Evolutionary conservation across 2,329 filamentous ascomycete genomes (phyloP).

Genomic region (Aspergillus novoparasiticus): DNA sequence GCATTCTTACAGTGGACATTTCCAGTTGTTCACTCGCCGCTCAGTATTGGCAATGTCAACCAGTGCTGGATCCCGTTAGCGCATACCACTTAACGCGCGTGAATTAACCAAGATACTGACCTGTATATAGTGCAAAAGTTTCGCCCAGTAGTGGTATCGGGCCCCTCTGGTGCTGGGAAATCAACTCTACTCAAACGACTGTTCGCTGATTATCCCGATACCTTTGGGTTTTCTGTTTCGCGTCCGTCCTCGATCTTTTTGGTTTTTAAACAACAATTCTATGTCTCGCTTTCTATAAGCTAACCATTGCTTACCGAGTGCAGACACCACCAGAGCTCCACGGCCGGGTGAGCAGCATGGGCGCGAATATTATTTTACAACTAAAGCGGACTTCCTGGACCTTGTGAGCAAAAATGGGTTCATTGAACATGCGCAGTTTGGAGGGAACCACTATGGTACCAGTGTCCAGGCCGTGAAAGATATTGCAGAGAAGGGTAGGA

Average conservation of each 20-base stretch:
- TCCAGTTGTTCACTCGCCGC: neutral
- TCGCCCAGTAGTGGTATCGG: slow-evolving; percentile 46
- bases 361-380: slow-evolving; percentile 79
- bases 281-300: slow-evolving; percentile 9
- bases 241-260: slow-evolving; percentile 27
- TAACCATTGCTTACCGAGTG: neutral
- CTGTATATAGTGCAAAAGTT: slow-evolving; percentile 30
- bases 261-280: neutral
- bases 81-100: neutral
- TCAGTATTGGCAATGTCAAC: slow-evolving; percentile 26
- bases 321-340: slow-evolving; percentile 78
- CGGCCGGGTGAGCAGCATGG: slow-evolving; percentile 75
- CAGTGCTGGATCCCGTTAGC: slow-evolving; percentile 19
- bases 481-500: slow-evolving; percentile 68
- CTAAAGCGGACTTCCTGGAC: slow-evolving; percentile 65
- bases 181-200: slow-evolving; percentile 46
- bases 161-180: slow-evolving; percentile 47
- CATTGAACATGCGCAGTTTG: slow-evolving; percentile 84
- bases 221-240: slow-evolving; percentile 46
- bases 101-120: neutral
- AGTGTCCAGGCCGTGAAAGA: slow-evolving; percentile 77
- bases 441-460: slow-evolving; percentile 85
- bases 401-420: slow-evolving; percentile 73
- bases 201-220: slow-evolving; percentile 45
- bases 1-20: slow-evolving; percentile 3